Evolutionary conservation across 139 green algal genomes (phyloP), one percentile per base, ranked within the genome.

Genomic region (Chlamydomonas sp.): DNA sequence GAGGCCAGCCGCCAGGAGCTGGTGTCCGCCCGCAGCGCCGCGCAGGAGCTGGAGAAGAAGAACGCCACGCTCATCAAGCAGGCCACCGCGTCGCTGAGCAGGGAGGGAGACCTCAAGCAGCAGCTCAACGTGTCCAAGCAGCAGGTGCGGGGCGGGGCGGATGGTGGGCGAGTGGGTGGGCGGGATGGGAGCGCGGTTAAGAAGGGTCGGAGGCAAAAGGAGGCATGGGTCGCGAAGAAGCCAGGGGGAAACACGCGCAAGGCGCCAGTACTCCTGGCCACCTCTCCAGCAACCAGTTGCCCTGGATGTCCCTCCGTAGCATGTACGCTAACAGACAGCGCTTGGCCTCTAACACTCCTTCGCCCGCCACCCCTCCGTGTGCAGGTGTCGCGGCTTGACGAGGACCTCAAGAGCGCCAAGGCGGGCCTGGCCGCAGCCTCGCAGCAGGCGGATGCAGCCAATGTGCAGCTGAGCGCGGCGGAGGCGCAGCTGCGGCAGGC

Each of bases 51-150:
- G 73, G 83, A 88, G 83, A 3, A 20, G 2, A 88, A 88, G 83
- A 88, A 88, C 83, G 17, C 63, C n/a, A 57, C 83, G 62, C 73
- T 88, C 10, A 88, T 88, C 73, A 20, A n/a, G 3, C 73, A 82
- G 63, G 83, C 83, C 73, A 88, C 83, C 61, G 83, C 83, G 62
- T 73, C 58, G 67, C 83, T 88, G 17, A 81, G 83, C 62, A 69
- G 83, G 57, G 83, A 88, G 72, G 74, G 83, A 12, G 72, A 81
- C 72, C 83, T 88, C 4, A 81, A 88, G 83, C 83, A 88, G 83
- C 59, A 80, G 83, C 83, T 88, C 73, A 88, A 81, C 83, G 73
- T 61, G 4, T 59, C n/a, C 73, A 67, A 66, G 20, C n/a, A 59
- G n/a, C 18, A 60, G 72, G 72, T 78, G 72, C 20, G 72, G n/a